Conservation (phyloP, 805 yeast genomes). For the Wickerhamiella occidentalis region DNA sequence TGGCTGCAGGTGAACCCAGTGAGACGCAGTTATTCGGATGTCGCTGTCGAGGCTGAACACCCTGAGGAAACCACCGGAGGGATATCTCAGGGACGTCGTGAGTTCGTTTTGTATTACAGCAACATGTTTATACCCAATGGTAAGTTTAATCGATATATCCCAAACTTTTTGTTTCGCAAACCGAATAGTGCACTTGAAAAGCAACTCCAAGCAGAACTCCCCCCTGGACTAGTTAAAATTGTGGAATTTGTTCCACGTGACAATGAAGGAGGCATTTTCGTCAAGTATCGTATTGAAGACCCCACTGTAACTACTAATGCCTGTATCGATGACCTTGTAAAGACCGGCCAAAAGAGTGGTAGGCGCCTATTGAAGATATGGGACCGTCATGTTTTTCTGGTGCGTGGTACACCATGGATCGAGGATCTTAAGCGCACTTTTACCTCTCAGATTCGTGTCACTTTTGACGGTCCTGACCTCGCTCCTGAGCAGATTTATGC, state of each 20-base stretch:
- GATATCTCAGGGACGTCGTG: slow-evolving; percentile 1
- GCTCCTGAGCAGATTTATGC: slow-evolving; percentile 73
- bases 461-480: slow-evolving; percentile 64
- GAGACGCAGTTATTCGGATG: background rate
- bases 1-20: background rate
- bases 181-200: background rate
- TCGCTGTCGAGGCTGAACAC: background rate
- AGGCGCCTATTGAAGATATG: background rate
- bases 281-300: slow-evolving; percentile 53
- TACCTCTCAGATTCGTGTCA: slow-evolving; percentile 46
- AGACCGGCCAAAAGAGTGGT: slow-evolving; percentile 28
- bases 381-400: slow-evolving; percentile 49
- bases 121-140: slow-evolving; percentile 11
- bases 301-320: slow-evolving; percentile 21
- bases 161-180: slow-evolving; percentile 5
- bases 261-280: slow-evolving; percentile 92
- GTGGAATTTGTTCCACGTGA: slow-evolving; percentile 54
- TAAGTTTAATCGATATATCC: slow-evolving; percentile 9
- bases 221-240: slow-evolving; percentile 31
- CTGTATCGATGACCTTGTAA: slow-evolving; percentile 23
- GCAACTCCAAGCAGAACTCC: slow-evolving; percentile 16
- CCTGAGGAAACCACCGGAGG: slow-evolving; percentile 12
- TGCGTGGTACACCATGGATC: slow-evolving; percentile 91
- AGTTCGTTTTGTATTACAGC: slow-evolving; percentile 12
- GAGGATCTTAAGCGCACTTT: slow-evolving; percentile 82